Evolutionary conservation across 495 filamentous ascomycete species (phyloP), one percentile per base, ranked within the genome.

Genomic region (Tetracladium marchalianum): DNA sequence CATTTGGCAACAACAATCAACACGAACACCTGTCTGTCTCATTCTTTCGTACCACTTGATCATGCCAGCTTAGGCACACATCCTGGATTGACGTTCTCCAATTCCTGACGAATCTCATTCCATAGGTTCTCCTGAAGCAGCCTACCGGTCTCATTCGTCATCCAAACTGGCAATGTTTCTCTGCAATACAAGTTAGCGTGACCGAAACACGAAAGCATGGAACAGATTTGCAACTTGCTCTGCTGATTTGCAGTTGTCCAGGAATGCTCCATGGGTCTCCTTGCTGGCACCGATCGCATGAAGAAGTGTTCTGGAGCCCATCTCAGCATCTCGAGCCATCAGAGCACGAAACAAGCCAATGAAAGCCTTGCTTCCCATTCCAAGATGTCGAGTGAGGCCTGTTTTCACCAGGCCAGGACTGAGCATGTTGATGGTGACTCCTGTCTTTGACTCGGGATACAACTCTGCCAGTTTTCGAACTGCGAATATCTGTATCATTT

Each of bases 361-460:
- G 1, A 50, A 15, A 2, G 53, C 10, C 12, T 46, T 53, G 12
- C 47, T 31, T n/a, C 43, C 43, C 12, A 47, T 44, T 33, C 16
- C 24, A 18, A 46, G 36, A 38, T 50, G 34, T 34, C 54, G 39
- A 42, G 46, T 50, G 7, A 57, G 35, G 10, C 51, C 50, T 32
- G 50, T 50, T 17, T 53, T 27, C 16, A 50, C 53, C 5, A 63
- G 46, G 1, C 63, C 60, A 0, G 63, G 66, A 7, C 57, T 63
- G 11, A 66, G 35, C 16, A 66, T 60, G 53, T 76, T 78, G 43
- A 82, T 56, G 17, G 77, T 64, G 13, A 84, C 72, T 34, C 35
- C 27, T 0, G 54, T 50, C 16, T 47, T 47, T 22, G 50, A 49
- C 18, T 43, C 31, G 13, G 51, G 44, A 27, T 67, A 42, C 31